Percentiles rank a stretch among this genome's conserved stretches.
Evolutionary conservation across 2,329 filamentous ascomycete species (phyloP).

Genomic region (Colletotrichum lindemuthianum): DNA sequence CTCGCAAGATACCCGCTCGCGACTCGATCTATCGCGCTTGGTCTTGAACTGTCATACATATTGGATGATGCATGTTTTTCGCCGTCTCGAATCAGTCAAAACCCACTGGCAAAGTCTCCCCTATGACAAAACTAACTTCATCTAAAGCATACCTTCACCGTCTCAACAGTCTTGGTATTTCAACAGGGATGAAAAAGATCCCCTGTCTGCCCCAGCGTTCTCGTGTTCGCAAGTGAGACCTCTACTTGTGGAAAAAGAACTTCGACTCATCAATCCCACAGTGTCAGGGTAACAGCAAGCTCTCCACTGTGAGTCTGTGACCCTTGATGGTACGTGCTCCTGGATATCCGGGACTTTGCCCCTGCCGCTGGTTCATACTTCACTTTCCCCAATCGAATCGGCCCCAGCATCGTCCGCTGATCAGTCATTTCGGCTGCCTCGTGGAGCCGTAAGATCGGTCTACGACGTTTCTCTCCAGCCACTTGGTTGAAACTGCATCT

Average conservation of each 20-base stretch:
- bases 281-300: background rate
- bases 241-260: too few relatives aligned
- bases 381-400: background rate
- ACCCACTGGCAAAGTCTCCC: too few relatives aligned
- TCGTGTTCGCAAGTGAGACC: slow-evolving; percentile 22
- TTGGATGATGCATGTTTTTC: too few relatives aligned
- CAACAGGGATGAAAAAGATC: background rate
- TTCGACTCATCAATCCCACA: slow-evolving; percentile 12
- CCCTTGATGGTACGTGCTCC: slow-evolving; percentile 3
- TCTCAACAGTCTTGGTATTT: background rate
- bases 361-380: slow-evolving; percentile 3
- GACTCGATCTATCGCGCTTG: too few relatives aligned
- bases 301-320: slow-evolving; percentile 11
- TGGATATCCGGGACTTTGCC: slow-evolving; percentile 9
- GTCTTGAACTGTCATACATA: too few relatives aligned
- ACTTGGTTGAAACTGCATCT: slow-evolving; percentile 2
- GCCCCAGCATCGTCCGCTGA: slow-evolving; percentile 4
- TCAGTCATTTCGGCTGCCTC: slow-evolving; percentile 23
- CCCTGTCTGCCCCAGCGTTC: slow-evolving; percentile 23
- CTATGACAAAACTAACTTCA: background rate
- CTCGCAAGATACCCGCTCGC: too few relatives aligned
- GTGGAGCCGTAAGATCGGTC: background rate
- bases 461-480: background rate
- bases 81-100: too few relatives aligned
- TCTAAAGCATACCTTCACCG: background rate